Evolutionary conservation across 1,139 yeast species (phyloP).

Genomic region (Trichomonascaceae sp.): DNA sequence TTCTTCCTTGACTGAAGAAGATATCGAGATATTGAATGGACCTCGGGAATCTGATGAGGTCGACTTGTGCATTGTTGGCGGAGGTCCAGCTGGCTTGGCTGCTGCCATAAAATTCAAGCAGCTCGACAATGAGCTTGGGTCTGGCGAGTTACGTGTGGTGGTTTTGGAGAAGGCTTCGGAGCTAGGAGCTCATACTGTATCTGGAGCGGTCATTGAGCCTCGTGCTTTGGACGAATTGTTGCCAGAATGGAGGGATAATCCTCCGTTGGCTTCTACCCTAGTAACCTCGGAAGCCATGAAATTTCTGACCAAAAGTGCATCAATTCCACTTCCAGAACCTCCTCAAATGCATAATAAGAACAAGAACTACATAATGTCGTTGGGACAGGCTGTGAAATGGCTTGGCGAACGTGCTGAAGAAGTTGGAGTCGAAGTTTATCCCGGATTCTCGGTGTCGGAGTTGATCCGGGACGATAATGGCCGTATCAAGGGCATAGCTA

Average conservation of each 20-base stretch:
- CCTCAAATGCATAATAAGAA: slow-evolving; percentile 81
- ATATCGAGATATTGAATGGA: slow-evolving; percentile 26
- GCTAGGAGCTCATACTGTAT: slow-evolving; percentile 79
- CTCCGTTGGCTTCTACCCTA: slow-evolving; percentile 58
- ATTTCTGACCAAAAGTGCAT: slow-evolving; percentile 50
- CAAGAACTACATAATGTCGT: slow-evolving; percentile 70
- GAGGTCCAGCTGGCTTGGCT: slow-evolving; percentile 95
- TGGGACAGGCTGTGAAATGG: slow-evolving; percentile 75
- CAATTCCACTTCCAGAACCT: slow-evolving; percentile 82
- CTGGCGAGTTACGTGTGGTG: slow-evolving; percentile 70
- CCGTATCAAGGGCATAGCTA: slow-evolving; percentile 81
- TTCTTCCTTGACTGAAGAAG: slow-evolving; percentile 5
- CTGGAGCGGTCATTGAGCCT: slow-evolving; percentile 94
- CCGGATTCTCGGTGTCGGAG: slow-evolving; percentile 86
- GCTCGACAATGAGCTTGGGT: slow-evolving; percentile 62
- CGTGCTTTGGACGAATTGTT: slow-evolving; percentile 76
- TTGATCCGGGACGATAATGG: slow-evolving; percentile 54
- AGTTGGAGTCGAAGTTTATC: slow-evolving; percentile 87
- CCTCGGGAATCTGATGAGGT: slow-evolving; percentile 79
- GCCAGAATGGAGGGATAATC: slow-evolving; percentile 53
- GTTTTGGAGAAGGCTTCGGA: slow-evolving; percentile 90
- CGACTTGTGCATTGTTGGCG: slow-evolving; percentile 94
- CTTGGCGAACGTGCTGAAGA: slow-evolving; percentile 87
- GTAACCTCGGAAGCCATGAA: slow-evolving; percentile 74
- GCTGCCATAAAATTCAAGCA: slow-evolving; percentile 88